phyloP scores from a whole-genome alignment of 352 stramenopile species.

The Saprolegnia parasitica region DNA sequence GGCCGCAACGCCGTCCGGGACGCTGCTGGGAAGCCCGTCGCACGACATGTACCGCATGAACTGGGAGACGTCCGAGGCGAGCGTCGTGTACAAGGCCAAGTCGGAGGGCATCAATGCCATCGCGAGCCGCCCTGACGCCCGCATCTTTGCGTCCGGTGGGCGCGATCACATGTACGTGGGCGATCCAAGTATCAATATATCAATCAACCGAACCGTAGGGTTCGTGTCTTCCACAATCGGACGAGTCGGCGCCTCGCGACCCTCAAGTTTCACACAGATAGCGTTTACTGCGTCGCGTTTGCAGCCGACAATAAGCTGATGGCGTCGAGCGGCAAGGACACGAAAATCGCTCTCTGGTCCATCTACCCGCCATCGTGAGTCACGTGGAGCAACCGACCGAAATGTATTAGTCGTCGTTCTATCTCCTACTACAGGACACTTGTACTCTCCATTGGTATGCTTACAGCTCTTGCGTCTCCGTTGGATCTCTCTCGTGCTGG shows the following conservation, averaged over 20 bases:
- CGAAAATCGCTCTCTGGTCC: slow-evolving; percentile 74
- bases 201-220: slow-evolving; percentile 31
- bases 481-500: too few relatives aligned
- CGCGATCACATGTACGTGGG: slow-evolving; percentile 58
- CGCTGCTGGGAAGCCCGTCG: neutral
- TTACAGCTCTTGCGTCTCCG: too few relatives aligned
- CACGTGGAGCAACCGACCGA: too few relatives aligned
- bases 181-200: neutral
- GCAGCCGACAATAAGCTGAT: slow-evolving; percentile 54
- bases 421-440: too few relatives aligned
- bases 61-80: slow-evolving; percentile 38
- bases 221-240: slow-evolving; percentile 67
- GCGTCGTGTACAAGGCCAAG: slow-evolving; percentile 43
- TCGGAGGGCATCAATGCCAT: slow-evolving; percentile 61
- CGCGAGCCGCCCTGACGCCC: slow-evolving; percentile 59
- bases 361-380: slow-evolving; percentile 46
- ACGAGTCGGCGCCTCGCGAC: slow-evolving; percentile 71
- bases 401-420: too few relatives aligned
- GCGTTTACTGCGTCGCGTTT: slow-evolving; percentile 68
- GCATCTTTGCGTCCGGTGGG: slow-evolving; percentile 71
- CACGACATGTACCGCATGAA: slow-evolving; percentile 51
- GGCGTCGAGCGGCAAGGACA: slow-evolving; percentile 70
- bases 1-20: neutral
- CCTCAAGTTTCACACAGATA: slow-evolving; percentile 76
- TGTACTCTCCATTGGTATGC: too few relatives aligned